Evolutionary conservation across 2,329 filamentous ascomycete genomes (phyloP).

Genomic region (Sporothrix dimorphospora): DNA sequence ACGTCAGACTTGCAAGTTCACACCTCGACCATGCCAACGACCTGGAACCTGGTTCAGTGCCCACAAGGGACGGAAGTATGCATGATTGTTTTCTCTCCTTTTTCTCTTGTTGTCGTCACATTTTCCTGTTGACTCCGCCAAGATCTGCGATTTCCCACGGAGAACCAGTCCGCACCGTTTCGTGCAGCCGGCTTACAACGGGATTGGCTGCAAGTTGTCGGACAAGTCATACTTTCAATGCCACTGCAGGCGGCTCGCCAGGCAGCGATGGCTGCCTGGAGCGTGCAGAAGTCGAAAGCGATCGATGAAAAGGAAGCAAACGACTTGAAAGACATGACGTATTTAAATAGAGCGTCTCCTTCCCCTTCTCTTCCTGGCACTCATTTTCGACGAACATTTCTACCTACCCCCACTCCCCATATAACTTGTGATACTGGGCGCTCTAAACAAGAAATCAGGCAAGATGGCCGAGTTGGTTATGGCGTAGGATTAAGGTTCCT

Average conservation of each 20-base stretch:
- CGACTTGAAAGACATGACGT: not conserved
- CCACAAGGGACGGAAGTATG: not conserved
- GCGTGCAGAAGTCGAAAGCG: not conserved
- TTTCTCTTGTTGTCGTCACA: not conserved
- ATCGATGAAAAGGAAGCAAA: not conserved
- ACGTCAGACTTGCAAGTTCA: not conserved
- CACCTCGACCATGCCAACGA: not conserved
- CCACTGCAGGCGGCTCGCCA: not conserved
- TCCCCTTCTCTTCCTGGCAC: not conserved
- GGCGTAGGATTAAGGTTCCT: slow-evolving; percentile 39
- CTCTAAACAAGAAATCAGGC: slow-evolving; percentile 18
- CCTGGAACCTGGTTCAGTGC: not conserved
- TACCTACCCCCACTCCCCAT: not conserved
- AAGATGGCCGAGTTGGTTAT: slow-evolving; percentile 40
- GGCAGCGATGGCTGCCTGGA: not conserved
- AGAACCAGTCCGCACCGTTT: not conserved
- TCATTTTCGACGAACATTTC: not conserved
- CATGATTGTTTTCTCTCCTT: not conserved
- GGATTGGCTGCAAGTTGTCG: not conserved
- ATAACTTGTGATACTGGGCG: not conserved
- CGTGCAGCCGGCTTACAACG: not conserved
- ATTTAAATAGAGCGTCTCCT: not conserved
- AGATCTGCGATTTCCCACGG: not conserved
- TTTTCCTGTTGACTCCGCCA: not conserved
- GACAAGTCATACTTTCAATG: not conserved